These are phyloP conservation scores for Elsinoe fawcettii DNA, from an alignment of 2,329 filamentous ascomycete genomes.

Conservation along the genomic window DNA sequence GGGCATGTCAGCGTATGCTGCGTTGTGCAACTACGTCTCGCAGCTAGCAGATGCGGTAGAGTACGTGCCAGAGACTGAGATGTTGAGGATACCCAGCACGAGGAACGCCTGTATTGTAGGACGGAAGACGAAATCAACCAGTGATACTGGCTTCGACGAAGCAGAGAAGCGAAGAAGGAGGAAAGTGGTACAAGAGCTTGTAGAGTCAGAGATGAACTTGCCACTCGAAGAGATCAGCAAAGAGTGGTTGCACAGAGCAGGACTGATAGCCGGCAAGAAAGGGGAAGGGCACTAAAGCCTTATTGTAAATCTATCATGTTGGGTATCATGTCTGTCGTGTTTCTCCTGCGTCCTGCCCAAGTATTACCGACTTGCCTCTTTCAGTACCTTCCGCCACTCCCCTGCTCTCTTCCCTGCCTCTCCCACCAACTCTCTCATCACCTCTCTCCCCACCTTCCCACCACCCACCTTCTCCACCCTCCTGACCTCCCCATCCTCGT, in stretches of 20 bases:
- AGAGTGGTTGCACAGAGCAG: conserved; percentile 19
- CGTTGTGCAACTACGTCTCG: conserved; percentile 70
- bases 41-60: conserved; percentile 63
- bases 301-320: not conserved
- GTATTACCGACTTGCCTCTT: not conserved
- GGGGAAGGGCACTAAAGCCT: conserved; percentile 17
- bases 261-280: conserved; percentile 18
- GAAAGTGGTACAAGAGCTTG: conserved; percentile 14
- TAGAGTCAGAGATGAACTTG: conserved; percentile 17
- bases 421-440: conserved; percentile 53
- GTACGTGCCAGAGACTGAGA: conserved; percentile 71
- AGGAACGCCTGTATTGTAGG: conserved; percentile 78
- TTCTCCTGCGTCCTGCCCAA: not conserved
- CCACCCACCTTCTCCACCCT: conserved; percentile 81
- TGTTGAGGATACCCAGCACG: conserved; percentile 86
- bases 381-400: conserved; percentile 37
- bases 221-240: conserved; percentile 15
- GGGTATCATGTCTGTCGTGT: conserved; percentile 7
- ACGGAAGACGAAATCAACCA: conserved; percentile 32
- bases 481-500: conserved; percentile 50
- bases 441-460: conserved; percentile 55
- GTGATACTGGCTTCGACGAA: not conserved
- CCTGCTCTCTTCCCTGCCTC: conserved; percentile 56
- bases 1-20: conserved; percentile 66
- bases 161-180: not conserved